Evolutionary conservation across 495 filamentous ascomycete genomes (phyloP).

Genomic region (Penicillium verhagenii): DNA sequence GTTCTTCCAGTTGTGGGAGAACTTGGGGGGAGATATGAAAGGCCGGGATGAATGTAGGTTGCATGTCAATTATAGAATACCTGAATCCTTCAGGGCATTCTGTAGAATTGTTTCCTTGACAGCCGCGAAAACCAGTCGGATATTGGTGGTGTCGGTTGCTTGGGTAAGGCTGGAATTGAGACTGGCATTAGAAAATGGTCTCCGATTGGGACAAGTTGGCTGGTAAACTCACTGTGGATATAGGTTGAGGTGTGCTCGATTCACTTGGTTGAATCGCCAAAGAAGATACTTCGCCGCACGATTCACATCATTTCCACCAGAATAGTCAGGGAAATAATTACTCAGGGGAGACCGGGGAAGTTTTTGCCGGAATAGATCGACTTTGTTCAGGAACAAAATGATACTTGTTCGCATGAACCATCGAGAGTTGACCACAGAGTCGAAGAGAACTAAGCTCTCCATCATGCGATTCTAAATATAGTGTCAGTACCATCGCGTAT

Average conservation of each 20-base stretch:
- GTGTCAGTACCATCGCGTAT: constrained; percentile 3
- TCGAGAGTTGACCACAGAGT: constrained; percentile 96
- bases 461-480: constrained; percentile 88
- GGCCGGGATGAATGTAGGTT: background rate
- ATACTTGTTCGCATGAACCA: constrained; percentile 99
- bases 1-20: constrained; percentile 13
- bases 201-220: background rate
- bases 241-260: constrained; percentile 90
- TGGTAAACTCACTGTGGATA: constrained; percentile 84
- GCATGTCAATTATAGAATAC: constrained; percentile 65
- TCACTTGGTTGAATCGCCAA: constrained; percentile 98
- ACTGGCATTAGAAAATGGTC: background rate
- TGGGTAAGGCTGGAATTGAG: constrained; percentile 73
- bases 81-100: constrained; percentile 96
- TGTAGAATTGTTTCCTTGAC: constrained; percentile 99
- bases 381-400: constrained; percentile 97
- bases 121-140: constrained; percentile 94
- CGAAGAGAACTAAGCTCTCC: constrained; percentile 96
- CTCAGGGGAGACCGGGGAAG: constrained; percentile 82
- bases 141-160: constrained; percentile 98
- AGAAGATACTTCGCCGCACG: constrained; percentile 96
- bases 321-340: constrained; percentile 97
- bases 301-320: constrained; percentile 95
- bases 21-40: constrained; percentile 2
- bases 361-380: constrained; percentile 95